Evolutionary conservation across 2,329 filamentous ascomycete genomes (phyloP).

Genomic region (Pseudocercospora pini-densiflorae): DNA sequence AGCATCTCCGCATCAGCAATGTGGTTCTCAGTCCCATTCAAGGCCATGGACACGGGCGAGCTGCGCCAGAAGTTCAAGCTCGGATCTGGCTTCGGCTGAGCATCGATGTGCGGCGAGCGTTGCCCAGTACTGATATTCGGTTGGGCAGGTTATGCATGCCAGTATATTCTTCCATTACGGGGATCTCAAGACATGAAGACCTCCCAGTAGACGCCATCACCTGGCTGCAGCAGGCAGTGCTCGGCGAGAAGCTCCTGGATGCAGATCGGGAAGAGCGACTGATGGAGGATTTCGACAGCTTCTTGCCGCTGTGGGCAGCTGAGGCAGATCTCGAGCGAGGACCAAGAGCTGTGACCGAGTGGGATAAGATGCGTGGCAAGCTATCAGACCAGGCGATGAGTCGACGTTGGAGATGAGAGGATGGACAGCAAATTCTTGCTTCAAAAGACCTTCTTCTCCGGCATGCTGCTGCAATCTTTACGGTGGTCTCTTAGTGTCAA

Average conservation of each 20-base stretch:
- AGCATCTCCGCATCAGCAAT: not conserved
- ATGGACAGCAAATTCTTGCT: not conserved
- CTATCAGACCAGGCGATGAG: slow-evolving; percentile 30
- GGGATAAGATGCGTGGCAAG: slow-evolving; percentile 12
- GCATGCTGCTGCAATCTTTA: too few species aligned
- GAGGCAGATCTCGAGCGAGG: slow-evolving; percentile 26
- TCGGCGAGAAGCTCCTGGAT: slow-evolving; percentile 16
- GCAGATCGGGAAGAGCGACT: slow-evolving; percentile 26
- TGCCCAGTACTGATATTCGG: slow-evolving; percentile 12
- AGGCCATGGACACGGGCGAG: not conserved
- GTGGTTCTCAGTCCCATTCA: not conserved
- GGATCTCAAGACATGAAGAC: not conserved
- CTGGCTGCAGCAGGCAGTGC: slow-evolving; percentile 28
- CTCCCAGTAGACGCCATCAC: slow-evolving; percentile 15
- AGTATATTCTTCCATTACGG: not conserved
- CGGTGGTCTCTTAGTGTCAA: too few species aligned
- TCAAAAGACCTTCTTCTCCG: not conserved
- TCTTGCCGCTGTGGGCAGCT: slow-evolving; percentile 27
- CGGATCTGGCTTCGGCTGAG: slow-evolving; percentile 23
- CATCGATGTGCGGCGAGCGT: slow-evolving; percentile 20
- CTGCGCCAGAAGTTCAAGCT: not conserved
- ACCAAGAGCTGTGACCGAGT: slow-evolving; percentile 11
- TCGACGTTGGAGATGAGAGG: slow-evolving; percentile 24
- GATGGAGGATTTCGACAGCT: slow-evolving; percentile 31
- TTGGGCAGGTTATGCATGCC: slow-evolving; percentile 10